These are phyloP conservation scores for Babesia divergens DNA, from an alignment of 169 alveolate species.

Conservation along the genomic window DNA sequence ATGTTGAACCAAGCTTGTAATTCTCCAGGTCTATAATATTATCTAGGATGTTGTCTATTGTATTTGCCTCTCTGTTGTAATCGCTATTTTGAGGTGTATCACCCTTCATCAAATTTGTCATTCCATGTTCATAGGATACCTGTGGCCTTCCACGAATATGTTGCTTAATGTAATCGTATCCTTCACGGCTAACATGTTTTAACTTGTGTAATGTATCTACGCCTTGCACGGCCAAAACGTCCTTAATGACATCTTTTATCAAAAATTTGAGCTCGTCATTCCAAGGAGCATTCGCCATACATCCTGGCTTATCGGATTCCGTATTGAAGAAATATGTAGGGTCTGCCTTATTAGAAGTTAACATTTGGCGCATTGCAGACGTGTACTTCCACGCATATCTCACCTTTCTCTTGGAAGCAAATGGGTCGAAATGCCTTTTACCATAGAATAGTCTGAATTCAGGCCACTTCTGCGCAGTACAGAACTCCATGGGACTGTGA, in stretches of 20 bases:
- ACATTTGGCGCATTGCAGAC: not conserved
- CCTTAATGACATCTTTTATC: slow-evolving; percentile 1
- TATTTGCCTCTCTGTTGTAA: not conserved
- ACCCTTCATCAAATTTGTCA: not conserved
- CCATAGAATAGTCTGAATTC: slow-evolving; percentile 3
- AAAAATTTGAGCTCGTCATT: slow-evolving; percentile 1
- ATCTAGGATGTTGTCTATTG: slow-evolving; percentile 12
- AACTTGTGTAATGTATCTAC: slow-evolving; percentile 30
- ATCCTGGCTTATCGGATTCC: not conserved
- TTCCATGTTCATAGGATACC: not conserved
- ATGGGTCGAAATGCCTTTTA: slow-evolving; percentile 1
- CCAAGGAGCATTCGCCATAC: not conserved
- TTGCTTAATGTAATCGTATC: slow-evolving; percentile 13
- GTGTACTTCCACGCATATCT: not conserved
- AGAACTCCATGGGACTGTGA: slow-evolving; percentile 2
- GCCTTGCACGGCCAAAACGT: slow-evolving; percentile 25
- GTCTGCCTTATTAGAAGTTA: not conserved
- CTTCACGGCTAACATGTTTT: not conserved
- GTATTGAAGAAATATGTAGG: not conserved
- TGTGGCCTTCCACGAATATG: not conserved
- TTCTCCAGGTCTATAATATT: not conserved
- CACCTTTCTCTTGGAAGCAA: not conserved
- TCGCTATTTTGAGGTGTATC: not conserved
- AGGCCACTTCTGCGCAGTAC: not conserved
- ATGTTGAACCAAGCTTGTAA: not conserved